Percentiles rank a stretch among this genome's conserved stretches.
Evolutionary conservation across 2,329 filamentous ascomycete genomes (phyloP).

Genomic region (Eutypa lata): DNA sequence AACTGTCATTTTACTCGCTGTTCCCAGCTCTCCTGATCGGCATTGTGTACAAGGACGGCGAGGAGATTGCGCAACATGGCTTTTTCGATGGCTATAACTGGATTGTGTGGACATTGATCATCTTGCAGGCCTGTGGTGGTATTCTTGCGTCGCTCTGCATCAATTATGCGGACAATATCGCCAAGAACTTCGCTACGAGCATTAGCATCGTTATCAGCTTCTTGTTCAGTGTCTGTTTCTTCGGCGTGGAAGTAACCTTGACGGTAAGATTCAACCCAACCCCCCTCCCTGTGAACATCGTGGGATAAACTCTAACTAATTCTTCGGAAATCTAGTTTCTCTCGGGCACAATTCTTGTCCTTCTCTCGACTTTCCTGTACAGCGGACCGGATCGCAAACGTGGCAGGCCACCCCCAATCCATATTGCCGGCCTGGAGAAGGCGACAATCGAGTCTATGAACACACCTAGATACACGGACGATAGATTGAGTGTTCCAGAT

Average conservation of each 20-base stretch:
- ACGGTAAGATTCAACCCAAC: conserved; percentile 54
- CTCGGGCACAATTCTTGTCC: conserved; percentile 72
- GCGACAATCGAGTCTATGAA: conserved; percentile 50
- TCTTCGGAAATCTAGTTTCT: conserved; percentile 66
- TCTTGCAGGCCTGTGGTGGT: conserved; percentile 79
- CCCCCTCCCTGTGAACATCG: too few relatives aligned
- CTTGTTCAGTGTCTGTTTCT: conserved; percentile 79
- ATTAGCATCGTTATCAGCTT: conserved; percentile 89
- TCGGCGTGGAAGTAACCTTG: conserved; percentile 71
- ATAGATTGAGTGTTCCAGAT: conserved; percentile 27
- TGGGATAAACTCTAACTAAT: conserved; percentile 1
- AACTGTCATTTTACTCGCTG: conserved; percentile 89
- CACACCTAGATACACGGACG: conserved; percentile 24
- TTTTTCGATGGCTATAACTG: conserved; percentile 96
- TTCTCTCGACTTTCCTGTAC: conserved; percentile 84
- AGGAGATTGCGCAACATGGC: conserved; percentile 76
- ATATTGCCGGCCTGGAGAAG: conserved; percentile 75
- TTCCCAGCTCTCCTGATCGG: conserved; percentile 86
- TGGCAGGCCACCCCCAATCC: conserved; percentile 62
- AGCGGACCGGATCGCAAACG: conserved; percentile 61
- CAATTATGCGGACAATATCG: conserved; percentile 82
- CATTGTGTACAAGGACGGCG: conserved; percentile 82
- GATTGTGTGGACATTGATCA: conserved; percentile 82
- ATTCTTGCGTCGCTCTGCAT: conserved; percentile 80
- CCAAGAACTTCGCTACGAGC: conserved; percentile 90